Base-by-base conservation (phyloP, 805 yeast species). In the Schwanniomyces pseudopolymorphus region DNA sequence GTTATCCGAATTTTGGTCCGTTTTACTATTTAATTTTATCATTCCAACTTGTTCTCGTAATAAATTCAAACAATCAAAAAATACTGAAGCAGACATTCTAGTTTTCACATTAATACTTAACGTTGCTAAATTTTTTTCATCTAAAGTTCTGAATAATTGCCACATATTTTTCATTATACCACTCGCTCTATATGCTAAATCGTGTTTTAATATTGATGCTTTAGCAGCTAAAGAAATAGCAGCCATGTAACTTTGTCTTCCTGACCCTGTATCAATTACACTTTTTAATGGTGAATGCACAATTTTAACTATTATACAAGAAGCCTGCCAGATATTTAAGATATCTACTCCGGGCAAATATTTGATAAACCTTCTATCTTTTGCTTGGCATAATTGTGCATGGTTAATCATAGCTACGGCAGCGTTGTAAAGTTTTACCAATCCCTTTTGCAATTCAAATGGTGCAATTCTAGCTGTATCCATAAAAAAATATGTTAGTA, bases 151-250 rank as follows among this genome's bases (percentile, higher is more conserved):
- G 64, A 87, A 87, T 48, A 90, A 74, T 49, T 86, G 88, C 99
- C 99, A 92, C 73, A 90, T 84, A 59, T 90, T 90, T 58, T 87
- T 80, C 94, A 94, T 89, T 48, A 94, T 89, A 7, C 96, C 97
- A 39, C 96, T 84, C 0, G 96, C 87, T 53, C 98, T 78, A 62
- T 88, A 89, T 0, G 97, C 89, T 75, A 94, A 84, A 60, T 92
- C 99, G 66, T 91, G 94, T 57, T 89, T 89, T 56, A 89, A 72
- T 24, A 92, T 85, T 0, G 97, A 89, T 0, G 96, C 95, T 49
- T 82, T 82, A 47, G 83, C 78, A 1, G 94, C 83, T 39, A 87
- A 66, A 16, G 78, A 72, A 19, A 87, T 81, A 0, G 94, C 94
- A 19, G 72, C 70, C 50, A 79, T 79, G 56, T 85, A 89, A 25